Percentiles rank a stretch among this genome's conserved stretches.
phyloP scores from a whole-genome alignment of 1,284 basidiomycete species.

The Pisolithus thermaeus region DNA sequence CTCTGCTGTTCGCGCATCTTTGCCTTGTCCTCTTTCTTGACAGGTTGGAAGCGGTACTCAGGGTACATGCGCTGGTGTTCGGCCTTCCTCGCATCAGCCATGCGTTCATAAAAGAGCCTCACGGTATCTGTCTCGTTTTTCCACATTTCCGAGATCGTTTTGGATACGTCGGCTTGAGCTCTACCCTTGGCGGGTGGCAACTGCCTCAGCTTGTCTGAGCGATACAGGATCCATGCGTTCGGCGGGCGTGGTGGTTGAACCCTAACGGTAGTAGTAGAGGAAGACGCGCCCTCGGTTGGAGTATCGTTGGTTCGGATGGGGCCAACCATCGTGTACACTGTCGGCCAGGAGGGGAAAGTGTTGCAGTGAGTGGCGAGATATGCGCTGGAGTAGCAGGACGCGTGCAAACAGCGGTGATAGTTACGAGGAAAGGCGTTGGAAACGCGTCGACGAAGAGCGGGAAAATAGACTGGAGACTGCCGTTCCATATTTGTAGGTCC shows the following conservation, averaged over 20 bases:
- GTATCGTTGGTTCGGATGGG: conserved; percentile 7
- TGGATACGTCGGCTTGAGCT: conserved; percentile 72
- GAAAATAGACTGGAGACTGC: conserved; percentile 18
- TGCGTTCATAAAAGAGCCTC: conserved; percentile 60
- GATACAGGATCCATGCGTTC: conserved; percentile 92
- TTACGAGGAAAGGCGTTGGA: conserved; percentile 7
- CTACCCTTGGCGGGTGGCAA: conserved; percentile 34
- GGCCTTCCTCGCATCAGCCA: conserved; percentile 61
- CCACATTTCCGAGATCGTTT: conserved; percentile 69
- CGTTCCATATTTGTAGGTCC: conserved; percentile 29
- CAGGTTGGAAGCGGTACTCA: conserved; percentile 68
- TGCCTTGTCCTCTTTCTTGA: conserved; percentile 60
- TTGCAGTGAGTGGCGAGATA: conserved; percentile 5
- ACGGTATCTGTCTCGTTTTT: conserved; percentile 47
- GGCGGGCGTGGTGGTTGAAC: conserved; percentile 64
- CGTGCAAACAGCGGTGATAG: conserved; percentile 13
- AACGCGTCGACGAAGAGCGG: conserved; percentile 23
- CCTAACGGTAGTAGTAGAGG: conserved; percentile 10
- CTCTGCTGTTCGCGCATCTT: conserved; percentile 42
- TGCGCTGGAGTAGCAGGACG: conserved; percentile 7
- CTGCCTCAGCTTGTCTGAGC: conserved; percentile 57
- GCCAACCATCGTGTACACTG: conserved; percentile 16
- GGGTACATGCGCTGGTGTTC: conserved; percentile 65
- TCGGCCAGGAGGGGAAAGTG: conserved; percentile 1
- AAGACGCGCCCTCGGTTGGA: background rate